Evolutionary conservation across 2,329 filamentous ascomycete species (phyloP).

Genomic region (Apiospora saccharicola): DNA sequence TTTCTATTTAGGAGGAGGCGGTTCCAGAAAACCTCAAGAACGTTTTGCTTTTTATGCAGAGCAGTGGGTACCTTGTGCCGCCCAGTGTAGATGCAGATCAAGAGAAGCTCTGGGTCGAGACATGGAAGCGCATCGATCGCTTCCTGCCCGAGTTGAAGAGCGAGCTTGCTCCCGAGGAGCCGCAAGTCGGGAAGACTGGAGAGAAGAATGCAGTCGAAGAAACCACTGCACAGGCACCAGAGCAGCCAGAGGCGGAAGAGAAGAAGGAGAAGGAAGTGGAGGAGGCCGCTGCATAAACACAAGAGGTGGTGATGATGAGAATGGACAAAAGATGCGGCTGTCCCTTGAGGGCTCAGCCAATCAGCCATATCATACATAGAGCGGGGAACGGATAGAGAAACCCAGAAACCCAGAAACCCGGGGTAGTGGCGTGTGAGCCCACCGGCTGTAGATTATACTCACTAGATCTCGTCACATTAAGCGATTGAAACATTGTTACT

Average conservation of each 20-base stretch:
- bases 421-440: not conserved
- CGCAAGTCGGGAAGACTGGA: not conserved
- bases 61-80: slow-evolving; percentile 81
- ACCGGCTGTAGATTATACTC: slow-evolving; percentile 1
- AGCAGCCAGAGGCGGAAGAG: not conserved
- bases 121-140: slow-evolving; percentile 70
- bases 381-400: not conserved
- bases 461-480: slow-evolving; percentile 5
- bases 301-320: not conserved
- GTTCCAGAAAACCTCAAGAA: slow-evolving; percentile 97
- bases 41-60: slow-evolving; percentile 93
- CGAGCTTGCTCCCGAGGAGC: slow-evolving; percentile 62
- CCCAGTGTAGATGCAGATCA: slow-evolving; percentile 65
- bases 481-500: not conserved
- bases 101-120: slow-evolving; percentile 67
- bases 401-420: not conserved
- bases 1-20: slow-evolving; percentile 78
- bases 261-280: not conserved
- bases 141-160: slow-evolving; percentile 67
- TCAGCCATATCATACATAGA: not conserved
- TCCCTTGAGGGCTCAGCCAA: not conserved
- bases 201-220: not conserved
- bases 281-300: not conserved
- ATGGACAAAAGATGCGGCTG: not conserved
- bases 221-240: not conserved